phyloP scores from a whole-genome alignment of 805 yeast species.

The Kurtzmaniella cleridarum region DNA sequence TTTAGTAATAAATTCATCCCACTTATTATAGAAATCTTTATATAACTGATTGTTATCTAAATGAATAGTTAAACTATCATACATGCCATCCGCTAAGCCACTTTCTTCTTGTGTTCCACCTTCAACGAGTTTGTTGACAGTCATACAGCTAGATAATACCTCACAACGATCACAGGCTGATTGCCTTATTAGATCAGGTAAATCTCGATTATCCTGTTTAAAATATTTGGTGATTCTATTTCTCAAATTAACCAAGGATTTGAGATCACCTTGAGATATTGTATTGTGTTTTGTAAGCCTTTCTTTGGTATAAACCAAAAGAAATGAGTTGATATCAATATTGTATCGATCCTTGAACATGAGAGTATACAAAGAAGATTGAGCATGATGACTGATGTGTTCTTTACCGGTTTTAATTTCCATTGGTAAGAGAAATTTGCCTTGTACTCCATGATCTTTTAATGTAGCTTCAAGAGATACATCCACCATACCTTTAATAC shows the following conservation, averaged over 20 bases:
- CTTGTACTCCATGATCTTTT: constrained; percentile 19
- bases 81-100: constrained; percentile 47
- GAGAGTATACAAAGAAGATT: constrained; percentile 75
- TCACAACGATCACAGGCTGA: constrained; percentile 61
- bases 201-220: constrained; percentile 41
- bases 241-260: constrained; percentile 64
- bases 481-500: constrained; percentile 85
- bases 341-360: constrained; percentile 77
- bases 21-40: constrained; percentile 54
- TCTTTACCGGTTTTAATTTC: constrained; percentile 86
- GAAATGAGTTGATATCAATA: constrained; percentile 55
- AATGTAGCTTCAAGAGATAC: constrained; percentile 67
- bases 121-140: constrained; percentile 54
- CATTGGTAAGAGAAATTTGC: constrained; percentile 64
- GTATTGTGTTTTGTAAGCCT: constrained; percentile 51
- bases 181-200: constrained; percentile 51
- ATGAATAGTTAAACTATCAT: constrained; percentile 46
- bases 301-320: constrained; percentile 69
- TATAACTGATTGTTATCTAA: constrained; percentile 36
- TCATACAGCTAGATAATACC: constrained; percentile 56
- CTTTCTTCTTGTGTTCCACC: constrained; percentile 50
- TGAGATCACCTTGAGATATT: constrained; percentile 50
- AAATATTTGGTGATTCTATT: constrained; percentile 61
- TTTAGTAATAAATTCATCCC: constrained; percentile 68
- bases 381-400: constrained; percentile 72